Evolutionary conservation across 257 asterid species (phyloP).

Genomic region (Solanum pimpinellifolium): DNA sequence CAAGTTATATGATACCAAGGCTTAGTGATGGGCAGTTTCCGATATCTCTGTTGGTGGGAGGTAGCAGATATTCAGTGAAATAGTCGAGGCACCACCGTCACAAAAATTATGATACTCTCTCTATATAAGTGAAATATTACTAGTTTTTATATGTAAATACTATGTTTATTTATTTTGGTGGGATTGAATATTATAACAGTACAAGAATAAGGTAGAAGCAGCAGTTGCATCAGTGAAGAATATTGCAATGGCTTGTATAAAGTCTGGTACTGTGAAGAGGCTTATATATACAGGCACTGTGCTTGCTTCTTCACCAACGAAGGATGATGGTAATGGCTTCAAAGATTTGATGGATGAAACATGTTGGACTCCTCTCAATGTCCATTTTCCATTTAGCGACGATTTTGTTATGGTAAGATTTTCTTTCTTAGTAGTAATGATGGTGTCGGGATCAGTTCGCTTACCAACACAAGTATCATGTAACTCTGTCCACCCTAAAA

Average conservation of each 20-base stretch:
- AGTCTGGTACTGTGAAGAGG: conserved; percentile 16
- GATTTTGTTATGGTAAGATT: not conserved
- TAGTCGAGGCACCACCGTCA: no score
- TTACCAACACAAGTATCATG: no score
- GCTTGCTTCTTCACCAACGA: conserved; percentile 22
- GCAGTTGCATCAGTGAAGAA: conserved; percentile 17
- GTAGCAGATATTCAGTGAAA: no score
- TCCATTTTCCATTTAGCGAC: not conserved
- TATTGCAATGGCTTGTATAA: conserved; percentile 18
- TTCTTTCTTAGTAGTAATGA: not conserved
- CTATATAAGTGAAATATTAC: no score
- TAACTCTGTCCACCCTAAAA: no score
- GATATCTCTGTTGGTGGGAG: no score
- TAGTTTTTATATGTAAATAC: no score
- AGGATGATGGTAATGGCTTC: conserved; percentile 19
- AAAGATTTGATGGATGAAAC: conserved; percentile 26
- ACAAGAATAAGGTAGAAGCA: conserved; percentile 9
- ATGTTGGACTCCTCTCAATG: conserved; percentile 33
- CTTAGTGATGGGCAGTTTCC: no score
- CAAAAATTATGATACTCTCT: no score
- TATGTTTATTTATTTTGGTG: not conserved
- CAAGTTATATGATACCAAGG: no score
- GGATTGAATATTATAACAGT: not conserved
- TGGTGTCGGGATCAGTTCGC: not conserved
- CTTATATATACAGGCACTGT: conserved; percentile 23